Evolutionary conservation across 169 alveolate genomes (phyloP), one percentile per base, ranked within the genome.

Genomic region (Eimeria sp.): DNA sequence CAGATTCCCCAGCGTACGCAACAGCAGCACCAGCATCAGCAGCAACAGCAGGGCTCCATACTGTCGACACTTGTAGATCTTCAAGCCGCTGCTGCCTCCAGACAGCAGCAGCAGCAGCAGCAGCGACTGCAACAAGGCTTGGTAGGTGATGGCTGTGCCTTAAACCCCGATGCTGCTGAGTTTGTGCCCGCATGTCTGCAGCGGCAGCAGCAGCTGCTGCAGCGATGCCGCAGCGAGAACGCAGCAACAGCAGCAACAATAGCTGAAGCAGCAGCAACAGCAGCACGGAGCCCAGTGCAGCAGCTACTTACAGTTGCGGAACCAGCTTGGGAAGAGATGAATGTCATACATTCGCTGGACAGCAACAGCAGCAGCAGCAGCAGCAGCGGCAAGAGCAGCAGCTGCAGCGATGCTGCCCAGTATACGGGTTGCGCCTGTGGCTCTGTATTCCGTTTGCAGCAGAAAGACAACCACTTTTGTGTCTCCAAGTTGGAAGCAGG

Each of bases 81-180:
- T 54, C 61, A 54, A 54, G 16, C 61, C 16, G 61, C 61, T 54
- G 61, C 61, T 54, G 61, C 61, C 61, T 7, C 61, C 61, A 34
- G 40, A 34, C 61, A 76, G 87, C 49, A 76, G 87, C 87, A n/a
- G 61, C 87, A n/a, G 61, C 87, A 40, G 87, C 87, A 76, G 57
- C 87, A 34, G 14, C 65, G 57, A 9, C 34, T 76, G 63, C 87
- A 76, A 20, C 27, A 34, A n/a, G 87, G 87, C 20, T 16, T 76
- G 27, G 87, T 63, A 25, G 61, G 57, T 14, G 87, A 76, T 58
- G 87, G 87, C 0, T 76, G 87, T 22, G 87, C 87, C 34, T 47
- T 76, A 47, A 76, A 76, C n/a, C 87, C 87, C 18, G 87, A 76
- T 76, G 87, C 87, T 43, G 87, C 87, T 47, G 87, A 76, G 65